Percentiles rank a stretch among this genome's conserved stretches.
Conservation (phyloP, 768 basidiomycete genomes). For the Kwoniella botswanensis region DNA sequence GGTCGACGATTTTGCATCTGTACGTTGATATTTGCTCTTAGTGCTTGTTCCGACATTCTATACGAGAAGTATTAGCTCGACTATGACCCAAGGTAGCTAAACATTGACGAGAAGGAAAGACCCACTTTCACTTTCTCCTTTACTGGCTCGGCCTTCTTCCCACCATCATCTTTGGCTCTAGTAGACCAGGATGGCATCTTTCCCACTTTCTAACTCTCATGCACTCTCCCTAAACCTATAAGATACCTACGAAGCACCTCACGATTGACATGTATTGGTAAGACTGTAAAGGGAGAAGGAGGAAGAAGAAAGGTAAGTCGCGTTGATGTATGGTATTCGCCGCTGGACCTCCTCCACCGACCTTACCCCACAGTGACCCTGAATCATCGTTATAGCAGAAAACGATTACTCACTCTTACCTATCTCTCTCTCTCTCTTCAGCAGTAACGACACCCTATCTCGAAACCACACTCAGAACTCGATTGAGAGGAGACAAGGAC, state of each 20-base stretch:
- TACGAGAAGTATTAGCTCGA: neutral
- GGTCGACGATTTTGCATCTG: neutral
- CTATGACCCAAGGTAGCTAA: no score
- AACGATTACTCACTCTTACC: constrained; percentile 3
- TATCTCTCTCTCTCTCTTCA: neutral
- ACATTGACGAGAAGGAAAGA: neutral
- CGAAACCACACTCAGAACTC: neutral
- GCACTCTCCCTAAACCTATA: neutral
- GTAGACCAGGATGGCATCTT: constrained; percentile 6
- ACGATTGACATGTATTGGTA: neutral
- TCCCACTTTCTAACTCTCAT: neutral
- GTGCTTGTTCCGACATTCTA: neutral
- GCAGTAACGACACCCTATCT: neutral
- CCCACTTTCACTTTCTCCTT: neutral
- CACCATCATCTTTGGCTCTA: neutral
- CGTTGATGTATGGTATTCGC: neutral
- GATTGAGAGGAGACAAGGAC: neutral
- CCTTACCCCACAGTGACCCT: constrained; percentile 21
- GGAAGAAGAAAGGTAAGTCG: neutral
- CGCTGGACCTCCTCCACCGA: constrained; percentile 27
- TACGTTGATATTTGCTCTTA: neutral
- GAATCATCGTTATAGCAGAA: constrained; percentile 5
- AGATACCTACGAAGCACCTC: neutral
- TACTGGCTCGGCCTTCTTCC: neutral
- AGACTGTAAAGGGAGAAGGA: neutral